phyloP scores from a whole-genome alignment of 2,329 filamentous ascomycete species.

The Epichloe gansuensis region DNA sequence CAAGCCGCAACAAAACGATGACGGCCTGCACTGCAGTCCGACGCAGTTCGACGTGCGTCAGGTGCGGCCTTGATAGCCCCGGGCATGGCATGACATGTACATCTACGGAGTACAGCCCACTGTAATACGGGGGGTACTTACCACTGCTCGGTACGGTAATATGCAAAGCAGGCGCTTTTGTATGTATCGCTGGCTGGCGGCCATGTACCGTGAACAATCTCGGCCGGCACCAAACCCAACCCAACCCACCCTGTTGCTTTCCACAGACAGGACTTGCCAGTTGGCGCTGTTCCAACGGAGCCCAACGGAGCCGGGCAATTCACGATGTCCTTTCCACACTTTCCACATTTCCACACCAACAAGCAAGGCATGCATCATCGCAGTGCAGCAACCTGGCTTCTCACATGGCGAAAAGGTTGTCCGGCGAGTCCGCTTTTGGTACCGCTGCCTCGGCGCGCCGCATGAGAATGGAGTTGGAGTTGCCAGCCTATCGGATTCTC shows the following conservation, averaged over 20 bases:
- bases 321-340: neutral
- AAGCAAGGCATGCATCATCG: neutral
- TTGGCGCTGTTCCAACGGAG: neutral
- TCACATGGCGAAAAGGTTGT: neutral
- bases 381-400: no score
- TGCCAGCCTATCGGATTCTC: constrained; percentile 3
- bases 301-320: constrained; percentile 4
- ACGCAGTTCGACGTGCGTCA: neutral
- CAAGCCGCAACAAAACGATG: neutral
- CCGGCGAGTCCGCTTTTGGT: neutral
- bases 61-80: no score
- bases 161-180: no score
- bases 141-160: no score
- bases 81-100: no score
- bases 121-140: no score
- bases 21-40: neutral
- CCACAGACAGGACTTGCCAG: neutral
- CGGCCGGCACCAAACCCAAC: no score
- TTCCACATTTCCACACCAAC: neutral
- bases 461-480: no score
- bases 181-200: no score
- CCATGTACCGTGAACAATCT: no score
- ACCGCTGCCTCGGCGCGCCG: neutral
- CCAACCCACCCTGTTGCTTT: no score
- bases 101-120: no score